These are phyloP conservation scores for Melampsora americana DNA, from an alignment of 1,284 basidiomycete genomes.

Conservation along the genomic window DNA sequence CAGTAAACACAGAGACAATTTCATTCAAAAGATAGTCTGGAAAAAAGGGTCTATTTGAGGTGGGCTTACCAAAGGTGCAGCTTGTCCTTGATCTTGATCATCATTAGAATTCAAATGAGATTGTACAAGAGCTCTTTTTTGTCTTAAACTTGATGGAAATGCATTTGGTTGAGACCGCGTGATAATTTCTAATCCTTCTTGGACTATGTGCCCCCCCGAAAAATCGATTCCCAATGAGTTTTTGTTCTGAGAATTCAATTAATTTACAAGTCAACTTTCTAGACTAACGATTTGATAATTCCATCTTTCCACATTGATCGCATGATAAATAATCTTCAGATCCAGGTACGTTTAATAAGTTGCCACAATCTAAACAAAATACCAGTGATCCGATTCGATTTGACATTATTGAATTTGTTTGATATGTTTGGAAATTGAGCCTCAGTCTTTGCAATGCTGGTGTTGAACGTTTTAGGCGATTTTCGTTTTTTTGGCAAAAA, in stretches of 20 bases:
- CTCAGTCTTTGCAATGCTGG: too few relatives aligned
- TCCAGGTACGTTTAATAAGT: slow-evolving; percentile 75
- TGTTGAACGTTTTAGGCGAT: too few relatives aligned
- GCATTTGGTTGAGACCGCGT: slow-evolving; percentile 89
- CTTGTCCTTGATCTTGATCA: slow-evolving; percentile 9
- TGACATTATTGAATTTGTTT: slow-evolving; percentile 19
- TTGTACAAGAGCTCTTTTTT: slow-evolving; percentile 68
- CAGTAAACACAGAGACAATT: slow-evolving; percentile 20
- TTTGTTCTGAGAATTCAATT: neutral
- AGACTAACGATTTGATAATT: neutral
- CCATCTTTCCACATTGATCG: slow-evolving; percentile 13
- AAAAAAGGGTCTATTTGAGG: slow-evolving; percentile 22
- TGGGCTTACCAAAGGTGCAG: slow-evolving; percentile 26
- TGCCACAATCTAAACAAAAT: slow-evolving; percentile 90
- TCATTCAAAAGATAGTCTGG: slow-evolving; percentile 15
- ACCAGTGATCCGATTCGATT: slow-evolving; percentile 71
- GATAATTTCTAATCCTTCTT: slow-evolving; percentile 84
- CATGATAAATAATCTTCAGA: slow-evolving; percentile 18
- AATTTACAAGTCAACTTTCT: neutral
- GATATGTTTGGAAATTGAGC: too few relatives aligned
- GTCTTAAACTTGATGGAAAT: slow-evolving; percentile 81
- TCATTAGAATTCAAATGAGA: neutral
- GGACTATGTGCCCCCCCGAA: slow-evolving; percentile 62
- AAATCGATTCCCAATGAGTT: neutral
- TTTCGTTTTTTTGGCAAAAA: too few relatives aligned